Conservation (phyloP, 1,284 basidiomycete genomes). For the Bondarzewia mesenterica region DNA sequence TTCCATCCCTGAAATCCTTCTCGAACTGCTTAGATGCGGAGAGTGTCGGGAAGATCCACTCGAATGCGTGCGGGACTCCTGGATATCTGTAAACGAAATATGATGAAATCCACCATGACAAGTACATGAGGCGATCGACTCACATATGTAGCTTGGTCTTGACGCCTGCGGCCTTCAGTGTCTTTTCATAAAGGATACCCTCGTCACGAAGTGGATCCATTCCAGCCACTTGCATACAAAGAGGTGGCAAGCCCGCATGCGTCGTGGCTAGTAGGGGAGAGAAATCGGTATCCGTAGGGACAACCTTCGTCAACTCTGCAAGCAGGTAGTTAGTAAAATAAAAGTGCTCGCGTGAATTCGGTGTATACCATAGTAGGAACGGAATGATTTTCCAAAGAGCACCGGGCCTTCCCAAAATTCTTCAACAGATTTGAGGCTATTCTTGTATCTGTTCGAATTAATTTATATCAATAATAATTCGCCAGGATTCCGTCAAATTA, state of each 20-base stretch:
- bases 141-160: conserved; percentile 10
- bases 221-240: conserved; percentile 11
- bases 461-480: too few relatives aligned
- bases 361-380: too few relatives aligned
- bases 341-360: too few relatives aligned
- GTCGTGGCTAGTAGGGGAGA: conserved; percentile 1
- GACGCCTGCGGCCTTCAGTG: conserved; percentile 10
- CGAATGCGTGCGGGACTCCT: background rate
- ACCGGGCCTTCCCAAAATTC: conserved; percentile 13
- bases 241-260: conserved; percentile 11
- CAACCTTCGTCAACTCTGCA: background rate
- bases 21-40: background rate
- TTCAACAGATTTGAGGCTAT: conserved; percentile 15
- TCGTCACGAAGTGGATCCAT: conserved; percentile 15
- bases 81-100: background rate
- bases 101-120: background rate
- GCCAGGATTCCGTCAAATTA: too few relatives aligned
- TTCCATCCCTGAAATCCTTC: background rate
- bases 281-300: background rate
- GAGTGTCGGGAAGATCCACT: background rate
- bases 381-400: background rate
- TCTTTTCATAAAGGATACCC: conserved; percentile 11
- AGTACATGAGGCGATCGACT: background rate
- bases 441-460: conserved; percentile 16
- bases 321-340: too few relatives aligned